Evolutionary conservation across 768 basidiomycete genomes (phyloP).

Genomic region (Atractiella rhizophila): DNA sequence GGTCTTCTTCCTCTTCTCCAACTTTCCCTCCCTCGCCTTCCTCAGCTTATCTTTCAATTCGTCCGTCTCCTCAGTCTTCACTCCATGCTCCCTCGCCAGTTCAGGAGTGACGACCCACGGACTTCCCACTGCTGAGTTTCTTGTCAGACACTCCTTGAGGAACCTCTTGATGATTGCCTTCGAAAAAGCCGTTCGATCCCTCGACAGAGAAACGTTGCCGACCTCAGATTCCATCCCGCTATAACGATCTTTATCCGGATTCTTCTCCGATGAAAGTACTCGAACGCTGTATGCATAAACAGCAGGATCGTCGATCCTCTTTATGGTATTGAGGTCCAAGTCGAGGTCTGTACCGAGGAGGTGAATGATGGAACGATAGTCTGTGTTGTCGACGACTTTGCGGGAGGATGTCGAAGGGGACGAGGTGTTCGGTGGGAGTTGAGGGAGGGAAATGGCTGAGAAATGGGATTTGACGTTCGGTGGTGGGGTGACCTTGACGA

Average conservation of each 20-base stretch:
- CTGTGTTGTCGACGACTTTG: conserved; percentile 29
- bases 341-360: conserved; percentile 55
- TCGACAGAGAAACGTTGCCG: conserved; percentile 60
- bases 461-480: neutral
- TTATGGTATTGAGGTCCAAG: conserved; percentile 42
- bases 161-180: conserved; percentile 91
- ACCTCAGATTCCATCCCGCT: conserved; percentile 34
- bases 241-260: conserved; percentile 6
- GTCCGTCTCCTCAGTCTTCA: conserved; percentile 63
- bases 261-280: conserved; percentile 31
- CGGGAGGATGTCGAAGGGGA: conserved; percentile 22
- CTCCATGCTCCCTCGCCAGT: conserved; percentile 61
- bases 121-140: conserved; percentile 71
- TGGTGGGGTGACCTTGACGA: conserved; percentile 46
- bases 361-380: conserved; percentile 30
- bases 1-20: conserved; percentile 73
- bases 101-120: conserved; percentile 82
- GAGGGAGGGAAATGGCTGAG: neutral
- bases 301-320: conserved; percentile 45
- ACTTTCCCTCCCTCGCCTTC: conserved; percentile 57
- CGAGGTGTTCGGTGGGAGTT: conserved; percentile 12
- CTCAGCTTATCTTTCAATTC: conserved; percentile 55
- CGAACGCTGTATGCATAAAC: conserved; percentile 71
- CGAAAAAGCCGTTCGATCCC: conserved; percentile 82
- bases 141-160: conserved; percentile 80